Conservation (phyloP, 441 rosid genomes). For the Erysimum cheiri region DNA sequence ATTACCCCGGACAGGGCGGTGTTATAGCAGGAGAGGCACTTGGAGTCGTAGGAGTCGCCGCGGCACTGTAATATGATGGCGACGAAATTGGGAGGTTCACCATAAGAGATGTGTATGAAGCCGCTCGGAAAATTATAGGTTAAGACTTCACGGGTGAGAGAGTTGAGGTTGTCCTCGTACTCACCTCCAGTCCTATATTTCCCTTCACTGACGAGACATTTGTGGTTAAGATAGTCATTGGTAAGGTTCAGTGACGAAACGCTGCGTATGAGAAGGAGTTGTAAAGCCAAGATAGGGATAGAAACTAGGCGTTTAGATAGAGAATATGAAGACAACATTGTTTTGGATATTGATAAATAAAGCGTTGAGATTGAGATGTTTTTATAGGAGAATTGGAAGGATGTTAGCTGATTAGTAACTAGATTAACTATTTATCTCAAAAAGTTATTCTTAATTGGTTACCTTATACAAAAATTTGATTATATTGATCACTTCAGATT, state of each 20-base stretch:
- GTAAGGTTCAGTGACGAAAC: slow-evolving; percentile 14
- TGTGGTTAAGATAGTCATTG: slow-evolving; percentile 45
- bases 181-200: slow-evolving; percentile 50
- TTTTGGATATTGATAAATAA: background rate
- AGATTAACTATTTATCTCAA: background rate
- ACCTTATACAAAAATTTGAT: background rate
- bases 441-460: background rate
- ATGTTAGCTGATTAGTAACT: background rate
- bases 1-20: slow-evolving; percentile 6
- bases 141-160: background rate
- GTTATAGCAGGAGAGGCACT: slow-evolving; percentile 1
- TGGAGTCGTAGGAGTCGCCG: background rate
- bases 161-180: background rate
- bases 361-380: background rate
- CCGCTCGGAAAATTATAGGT: background rate
- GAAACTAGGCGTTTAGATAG: background rate
- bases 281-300: background rate
- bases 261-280: slow-evolving; percentile 1
- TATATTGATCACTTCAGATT: background rate
- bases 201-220: slow-evolving; percentile 50
- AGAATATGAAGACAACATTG: slow-evolving; percentile 9
- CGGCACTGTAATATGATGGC: background rate
- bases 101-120: slow-evolving; percentile 8
- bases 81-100: background rate
- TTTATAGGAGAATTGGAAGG: background rate